Conservation (phyloP, 495 filamentous ascomycete species). For the Aspergillus coremiiformis region DNA sequence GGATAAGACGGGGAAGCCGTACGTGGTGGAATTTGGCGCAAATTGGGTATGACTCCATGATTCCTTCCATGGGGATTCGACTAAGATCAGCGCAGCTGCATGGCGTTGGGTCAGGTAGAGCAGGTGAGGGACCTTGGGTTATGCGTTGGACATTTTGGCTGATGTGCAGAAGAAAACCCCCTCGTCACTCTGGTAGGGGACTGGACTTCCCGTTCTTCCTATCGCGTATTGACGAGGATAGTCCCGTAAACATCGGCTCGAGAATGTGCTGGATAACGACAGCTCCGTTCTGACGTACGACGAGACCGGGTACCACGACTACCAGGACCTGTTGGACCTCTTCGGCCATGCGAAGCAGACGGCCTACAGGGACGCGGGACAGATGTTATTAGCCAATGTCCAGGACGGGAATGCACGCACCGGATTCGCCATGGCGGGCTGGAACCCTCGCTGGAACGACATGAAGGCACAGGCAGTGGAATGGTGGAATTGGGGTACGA, state of each 20-base stretch:
- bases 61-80: no score
- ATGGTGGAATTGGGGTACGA: conserved; percentile 52
- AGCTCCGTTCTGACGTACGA: conserved; percentile 54
- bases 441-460: conserved; percentile 52
- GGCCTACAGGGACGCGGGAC: conserved; percentile 50
- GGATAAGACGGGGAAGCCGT: conserved; percentile 43
- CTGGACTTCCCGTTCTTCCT: neutral
- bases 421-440: conserved; percentile 54
- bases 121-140: neutral
- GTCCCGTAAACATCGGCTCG: conserved; percentile 55
- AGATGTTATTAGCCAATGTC: conserved; percentile 50
- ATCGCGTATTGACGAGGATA: conserved; percentile 5
- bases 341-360: conserved; percentile 45
- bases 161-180: conserved; percentile 49
- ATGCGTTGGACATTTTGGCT: neutral
- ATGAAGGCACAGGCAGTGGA: conserved; percentile 54
- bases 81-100: conserved; percentile 49
- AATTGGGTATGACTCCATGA: conserved; percentile 53
- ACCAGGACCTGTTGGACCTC: conserved; percentile 40
- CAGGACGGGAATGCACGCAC: conserved; percentile 57
- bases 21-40: conserved; percentile 58
- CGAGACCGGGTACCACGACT: conserved; percentile 46
- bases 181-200: conserved; percentile 54
- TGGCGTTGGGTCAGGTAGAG: conserved; percentile 43
- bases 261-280: conserved; percentile 59